Evolutionary conservation across 208 protist species (phyloP).

Genomic region (Vickermania spadyakhi): DNA sequence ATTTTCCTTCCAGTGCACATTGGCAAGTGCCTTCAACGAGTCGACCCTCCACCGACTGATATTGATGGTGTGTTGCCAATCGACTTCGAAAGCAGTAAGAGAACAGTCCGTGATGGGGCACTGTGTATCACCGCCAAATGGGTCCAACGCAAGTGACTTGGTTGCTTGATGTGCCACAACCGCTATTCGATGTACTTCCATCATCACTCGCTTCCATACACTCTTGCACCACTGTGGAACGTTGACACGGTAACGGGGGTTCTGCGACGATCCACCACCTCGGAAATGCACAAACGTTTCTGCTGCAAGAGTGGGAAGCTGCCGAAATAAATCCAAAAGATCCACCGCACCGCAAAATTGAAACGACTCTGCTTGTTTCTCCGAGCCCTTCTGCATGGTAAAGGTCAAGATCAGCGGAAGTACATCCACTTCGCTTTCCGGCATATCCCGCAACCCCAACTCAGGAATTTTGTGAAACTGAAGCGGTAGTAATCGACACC

Average conservation of each 20-base stretch:
- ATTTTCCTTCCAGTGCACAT: background rate
- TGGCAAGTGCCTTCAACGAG: constrained; percentile 13
- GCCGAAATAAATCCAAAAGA: constrained; percentile 5
- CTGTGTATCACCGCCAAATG: background rate
- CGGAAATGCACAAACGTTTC: constrained; percentile 3
- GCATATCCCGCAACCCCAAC: background rate
- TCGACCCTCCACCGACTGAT: constrained; percentile 14
- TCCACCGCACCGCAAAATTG: background rate
- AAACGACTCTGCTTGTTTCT: background rate
- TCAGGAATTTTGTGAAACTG: background rate
- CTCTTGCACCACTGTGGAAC: constrained; percentile 8
- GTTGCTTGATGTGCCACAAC: background rate
- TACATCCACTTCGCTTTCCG: background rate
- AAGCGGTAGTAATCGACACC: background rate
- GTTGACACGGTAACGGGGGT: background rate
- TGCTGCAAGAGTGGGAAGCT: background rate
- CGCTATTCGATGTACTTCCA: background rate
- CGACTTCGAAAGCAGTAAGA: constrained; percentile 11
- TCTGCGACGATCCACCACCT: background rate
- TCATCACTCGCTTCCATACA: constrained; percentile 1
- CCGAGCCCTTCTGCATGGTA: background rate
- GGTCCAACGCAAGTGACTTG: background rate
- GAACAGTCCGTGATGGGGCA: background rate
- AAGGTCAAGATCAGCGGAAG: background rate
- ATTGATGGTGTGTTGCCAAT: constrained; percentile 4